These are phyloP conservation scores for Choiromyces venosus DNA, from an alignment of 495 filamentous ascomycete genomes.

Conservation along the genomic window DNA sequence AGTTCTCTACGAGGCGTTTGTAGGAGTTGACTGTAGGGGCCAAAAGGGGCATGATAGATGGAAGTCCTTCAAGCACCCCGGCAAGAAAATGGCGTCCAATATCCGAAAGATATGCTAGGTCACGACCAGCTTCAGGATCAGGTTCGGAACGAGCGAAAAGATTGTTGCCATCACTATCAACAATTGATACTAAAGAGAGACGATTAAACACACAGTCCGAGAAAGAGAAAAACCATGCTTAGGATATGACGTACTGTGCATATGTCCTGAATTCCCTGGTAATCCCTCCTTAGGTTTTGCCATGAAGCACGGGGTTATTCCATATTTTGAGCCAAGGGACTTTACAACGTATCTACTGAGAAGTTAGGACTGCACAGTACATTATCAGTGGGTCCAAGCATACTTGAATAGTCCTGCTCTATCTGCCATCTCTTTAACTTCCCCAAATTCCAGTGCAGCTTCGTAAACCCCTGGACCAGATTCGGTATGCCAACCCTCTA, in stretches of 20 bases:
- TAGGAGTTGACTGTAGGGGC: slow-evolving; percentile 96
- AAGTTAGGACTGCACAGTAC: neutral
- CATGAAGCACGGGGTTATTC: slow-evolving; percentile 97
- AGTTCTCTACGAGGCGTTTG: slow-evolving; percentile 96
- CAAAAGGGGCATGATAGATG: slow-evolving; percentile 91
- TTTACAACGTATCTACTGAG: slow-evolving; percentile 68
- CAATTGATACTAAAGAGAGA: slow-evolving; percentile 56
- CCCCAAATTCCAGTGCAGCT: slow-evolving; percentile 82
- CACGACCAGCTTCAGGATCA: slow-evolving; percentile 66
- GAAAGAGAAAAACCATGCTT: neutral
- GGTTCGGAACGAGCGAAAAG: slow-evolving; percentile 66
- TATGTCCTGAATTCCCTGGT: slow-evolving; percentile 90
- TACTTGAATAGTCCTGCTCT: slow-evolving; percentile 88
- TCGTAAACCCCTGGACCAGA: slow-evolving; percentile 94
- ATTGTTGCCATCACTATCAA: slow-evolving; percentile 64
- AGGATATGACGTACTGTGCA: slow-evolving; percentile 53
- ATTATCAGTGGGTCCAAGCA: slow-evolving; percentile 27
- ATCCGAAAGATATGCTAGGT: slow-evolving; percentile 75
- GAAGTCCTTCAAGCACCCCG: slow-evolving; percentile 77
- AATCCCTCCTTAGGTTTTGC: slow-evolving; percentile 89
- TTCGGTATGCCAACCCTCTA: slow-evolving; percentile 98
- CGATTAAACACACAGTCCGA: neutral
- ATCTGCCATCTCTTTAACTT: slow-evolving; percentile 82
- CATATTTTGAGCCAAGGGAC: slow-evolving; percentile 73
- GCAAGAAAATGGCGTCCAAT: slow-evolving; percentile 90